Evolutionary conservation across 75 land plant species (phyloP).

Genomic region (Chamaecyparis obtusa): DNA sequence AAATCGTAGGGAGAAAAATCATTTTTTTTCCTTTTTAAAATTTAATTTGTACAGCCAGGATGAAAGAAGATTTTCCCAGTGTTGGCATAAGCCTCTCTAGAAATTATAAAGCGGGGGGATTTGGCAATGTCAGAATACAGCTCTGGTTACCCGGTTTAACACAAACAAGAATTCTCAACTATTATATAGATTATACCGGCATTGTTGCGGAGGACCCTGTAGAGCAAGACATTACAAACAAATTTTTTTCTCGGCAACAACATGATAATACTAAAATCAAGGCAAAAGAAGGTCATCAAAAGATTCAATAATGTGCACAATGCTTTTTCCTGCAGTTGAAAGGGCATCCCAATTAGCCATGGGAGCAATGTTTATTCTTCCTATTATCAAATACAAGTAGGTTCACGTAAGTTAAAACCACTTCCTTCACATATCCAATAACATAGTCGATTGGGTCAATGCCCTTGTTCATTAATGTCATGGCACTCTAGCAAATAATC

Average conservation of each 20-base stretch:
- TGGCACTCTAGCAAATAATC: no score
- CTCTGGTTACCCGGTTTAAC: constrained; percentile 49
- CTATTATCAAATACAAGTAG: no score
- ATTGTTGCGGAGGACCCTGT: constrained; percentile 85
- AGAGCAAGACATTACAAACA: constrained; percentile 55
- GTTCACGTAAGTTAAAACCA: no score
- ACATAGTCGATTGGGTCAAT: no score
- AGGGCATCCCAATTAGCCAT: constrained; percentile 26
- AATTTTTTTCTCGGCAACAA: constrained; percentile 82
- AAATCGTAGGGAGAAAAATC: no score
- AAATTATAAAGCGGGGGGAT: constrained; percentile 82
- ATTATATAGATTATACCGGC: constrained; percentile 73
- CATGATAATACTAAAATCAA: constrained; percentile 42
- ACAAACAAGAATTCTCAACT: constrained; percentile 71
- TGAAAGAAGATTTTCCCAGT: constrained; percentile 64
- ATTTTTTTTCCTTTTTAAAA: no score
- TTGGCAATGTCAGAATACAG: constrained; percentile 74
- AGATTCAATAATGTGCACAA: constrained; percentile 64
- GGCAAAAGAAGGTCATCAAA: constrained; percentile 19
- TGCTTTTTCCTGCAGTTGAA: constrained; percentile 59
- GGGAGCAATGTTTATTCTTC: no score
- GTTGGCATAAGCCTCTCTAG: constrained; percentile 64
- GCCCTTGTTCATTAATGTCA: no score
- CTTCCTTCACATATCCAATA: no score
- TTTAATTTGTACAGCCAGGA: no score